Evolutionary conservation across 345 rosid species (phyloP).

Genomic region (Euphorbia tirucalli): DNA sequence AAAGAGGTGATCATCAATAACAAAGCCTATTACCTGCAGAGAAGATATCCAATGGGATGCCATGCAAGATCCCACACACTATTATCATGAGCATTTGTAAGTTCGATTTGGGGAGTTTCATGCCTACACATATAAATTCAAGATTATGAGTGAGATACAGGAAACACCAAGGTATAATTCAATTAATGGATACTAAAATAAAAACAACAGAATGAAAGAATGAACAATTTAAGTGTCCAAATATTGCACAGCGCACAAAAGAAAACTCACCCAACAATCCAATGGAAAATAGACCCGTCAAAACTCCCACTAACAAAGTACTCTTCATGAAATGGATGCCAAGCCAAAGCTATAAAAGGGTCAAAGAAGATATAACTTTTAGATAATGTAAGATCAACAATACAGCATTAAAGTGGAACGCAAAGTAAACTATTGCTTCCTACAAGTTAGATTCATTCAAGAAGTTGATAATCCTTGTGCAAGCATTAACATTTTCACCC

Average conservation of each 20-base stretch:
- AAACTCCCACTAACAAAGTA: no score
- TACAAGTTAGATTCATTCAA: no score
- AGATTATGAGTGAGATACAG: background rate
- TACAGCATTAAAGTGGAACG: background rate
- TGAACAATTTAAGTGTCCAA: background rate
- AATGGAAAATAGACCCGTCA: no score
- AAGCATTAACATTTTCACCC: no score
- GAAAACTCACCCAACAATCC: conserved; percentile 79
- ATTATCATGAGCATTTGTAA: conserved; percentile 77
- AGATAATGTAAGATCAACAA: background rate
- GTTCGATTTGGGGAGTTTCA: conserved; percentile 93
- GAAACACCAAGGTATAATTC: background rate
- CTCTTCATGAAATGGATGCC: no score
- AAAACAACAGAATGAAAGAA: conserved; percentile 9
- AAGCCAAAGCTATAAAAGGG: no score
- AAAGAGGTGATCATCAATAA: no score
- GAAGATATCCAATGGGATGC: no score
- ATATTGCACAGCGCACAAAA: conserved; percentile 4
- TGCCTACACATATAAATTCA: conserved; percentile 52
- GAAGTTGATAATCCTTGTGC: no score
- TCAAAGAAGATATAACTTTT: conserved; percentile 2
- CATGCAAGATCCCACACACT: no score
- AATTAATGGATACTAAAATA: background rate
- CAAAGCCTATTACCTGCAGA: no score
- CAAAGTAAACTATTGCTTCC: no score